Evolutionary conservation across 768 basidiomycete genomes (phyloP), one percentile per base, ranked within the genome.

Genomic region (Boletellus sp.): DNA sequence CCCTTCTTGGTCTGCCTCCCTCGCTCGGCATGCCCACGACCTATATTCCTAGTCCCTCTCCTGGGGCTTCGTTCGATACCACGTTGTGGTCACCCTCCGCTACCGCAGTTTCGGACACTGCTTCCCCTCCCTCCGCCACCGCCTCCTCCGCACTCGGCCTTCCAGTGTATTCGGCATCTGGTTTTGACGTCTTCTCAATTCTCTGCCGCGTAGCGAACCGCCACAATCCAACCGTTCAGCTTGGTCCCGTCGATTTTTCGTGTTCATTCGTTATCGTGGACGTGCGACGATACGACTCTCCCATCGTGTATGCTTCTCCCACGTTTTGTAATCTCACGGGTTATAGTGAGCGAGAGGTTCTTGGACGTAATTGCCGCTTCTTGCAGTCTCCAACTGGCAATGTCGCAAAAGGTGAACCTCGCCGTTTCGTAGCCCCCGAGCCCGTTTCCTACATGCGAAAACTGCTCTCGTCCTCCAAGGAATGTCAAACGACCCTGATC

Each of bases 221-320:
- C 6, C 81, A 82, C 1, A 78, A 86, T 58, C 90, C 92, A 1
- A 80, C 73, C 50, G 78, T 97, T 37, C 70, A 75, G 10, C 78
- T 98, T 16, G 95, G 96, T 15, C 92, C 95, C 0, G 90, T 98
- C 24, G 95, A 99, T 68, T 73, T 93, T 52, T 86, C 87, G 6
- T 94, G 91, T 64, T 81, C 86, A n/a, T 99, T 98, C 68, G 78
- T 90, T 59, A 88, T 99, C 35, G 85, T 84, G 38, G 96, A 99
- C 64, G 79, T 85, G 20, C 79, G 87, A 6, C 73, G 87, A 48
- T 79, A 81, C 55, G 96, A 99, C 65, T 72, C 73, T 28, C 92
- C 95, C 13, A 87, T 98, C 64, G 84, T 97, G 5, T 97, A 96
- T 59, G 93, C 90, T 49, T 90, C 86, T 3, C 90, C 90, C 15